These are phyloP conservation scores for Phialemonium atrogriseum DNA, from an alignment of 2,329 filamentous ascomycete genomes.

Conservation along the genomic window DNA sequence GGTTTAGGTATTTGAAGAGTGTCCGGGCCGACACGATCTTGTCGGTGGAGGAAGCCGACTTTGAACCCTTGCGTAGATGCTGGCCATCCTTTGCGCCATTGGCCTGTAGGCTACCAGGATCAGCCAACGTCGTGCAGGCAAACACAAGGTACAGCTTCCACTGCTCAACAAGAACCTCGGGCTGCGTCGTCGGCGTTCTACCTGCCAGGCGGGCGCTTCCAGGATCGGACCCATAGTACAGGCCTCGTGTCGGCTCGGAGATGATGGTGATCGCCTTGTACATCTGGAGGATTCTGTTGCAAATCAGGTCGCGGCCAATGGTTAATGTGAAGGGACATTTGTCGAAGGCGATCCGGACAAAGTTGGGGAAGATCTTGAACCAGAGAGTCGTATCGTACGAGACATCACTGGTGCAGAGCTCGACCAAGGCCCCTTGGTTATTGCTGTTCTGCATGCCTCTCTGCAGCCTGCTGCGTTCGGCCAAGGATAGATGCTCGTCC, in stretches of 20 bases:
- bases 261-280: conserved; percentile 74
- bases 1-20: conserved; percentile 86
- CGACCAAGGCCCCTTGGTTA: conserved; percentile 77
- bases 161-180: conserved; percentile 86
- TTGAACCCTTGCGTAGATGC: conserved; percentile 76
- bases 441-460: conserved; percentile 81
- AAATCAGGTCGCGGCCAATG: conserved; percentile 84
- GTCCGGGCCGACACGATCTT: conserved; percentile 83
- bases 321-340: conserved; percentile 87
- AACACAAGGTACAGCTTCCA: conserved; percentile 98
- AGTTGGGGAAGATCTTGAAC: conserved; percentile 96
- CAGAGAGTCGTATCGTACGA: conserved; percentile 92
- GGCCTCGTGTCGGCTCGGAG: conserved; percentile 62
- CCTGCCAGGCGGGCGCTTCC: conserved; percentile 41
- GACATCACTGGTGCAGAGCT: conserved; percentile 90
- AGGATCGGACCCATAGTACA: conserved; percentile 54
- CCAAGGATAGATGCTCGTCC: conserved; percentile 82
- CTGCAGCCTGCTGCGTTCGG: conserved; percentile 85
- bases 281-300: conserved; percentile 87
- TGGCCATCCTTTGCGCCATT: conserved; percentile 51
- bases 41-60: conserved; percentile 53
- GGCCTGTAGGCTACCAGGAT: conserved; percentile 60
- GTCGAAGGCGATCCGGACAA: conserved; percentile 84
- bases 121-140: conserved; percentile 89
- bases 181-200: conserved; percentile 61